Conservation (phyloP, 805 yeast genomes). For the Wickerhamomyces kurtzmanii region DNA sequence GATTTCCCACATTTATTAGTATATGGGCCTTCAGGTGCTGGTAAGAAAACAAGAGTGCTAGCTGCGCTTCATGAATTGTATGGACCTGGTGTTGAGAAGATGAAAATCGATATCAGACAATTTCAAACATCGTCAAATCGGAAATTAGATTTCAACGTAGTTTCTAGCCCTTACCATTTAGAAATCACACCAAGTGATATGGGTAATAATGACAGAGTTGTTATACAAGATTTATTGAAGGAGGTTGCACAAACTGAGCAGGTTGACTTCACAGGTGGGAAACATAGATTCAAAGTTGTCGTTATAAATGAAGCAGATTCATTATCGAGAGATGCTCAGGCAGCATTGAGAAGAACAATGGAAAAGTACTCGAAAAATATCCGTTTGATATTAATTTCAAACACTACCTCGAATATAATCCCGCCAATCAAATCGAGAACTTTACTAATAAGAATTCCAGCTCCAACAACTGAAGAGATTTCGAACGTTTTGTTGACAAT, state of each 20-base stretch:
- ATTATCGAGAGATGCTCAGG: conserved; percentile 87
- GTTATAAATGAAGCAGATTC: conserved; percentile 89
- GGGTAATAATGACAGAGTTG: conserved; percentile 93
- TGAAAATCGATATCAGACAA: conserved; percentile 84
- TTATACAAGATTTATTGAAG: conserved; percentile 86
- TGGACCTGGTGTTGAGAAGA: conserved; percentile 72
- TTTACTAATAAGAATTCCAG: conserved; percentile 74
- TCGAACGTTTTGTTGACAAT: conserved; percentile 42
- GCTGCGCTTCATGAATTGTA: conserved; percentile 71
- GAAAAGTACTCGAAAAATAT: conserved; percentile 87
- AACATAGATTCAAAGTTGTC: conserved; percentile 64
- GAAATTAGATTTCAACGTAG: conserved; percentile 83
- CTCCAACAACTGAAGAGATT: conserved; percentile 63
- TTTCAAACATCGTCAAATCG: conserved; percentile 66
- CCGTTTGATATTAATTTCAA: conserved; percentile 76
- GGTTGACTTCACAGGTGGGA: conserved; percentile 57
- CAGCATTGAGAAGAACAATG: conserved; percentile 93
- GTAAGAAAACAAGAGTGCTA: conserved; percentile 89
- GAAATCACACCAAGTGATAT: conserved; percentile 96
- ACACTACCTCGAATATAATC: conserved; percentile 84
- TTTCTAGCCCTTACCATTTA: conserved; percentile 83
- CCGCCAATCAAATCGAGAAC: conserved; percentile 94
- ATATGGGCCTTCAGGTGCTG: conserved; percentile 96
- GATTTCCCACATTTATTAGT: conserved; percentile 90
- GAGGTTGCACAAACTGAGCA: conserved; percentile 95